Conservation (phyloP, 2,329 filamentous ascomycete genomes). For the Arthroderma sp. region DNA sequence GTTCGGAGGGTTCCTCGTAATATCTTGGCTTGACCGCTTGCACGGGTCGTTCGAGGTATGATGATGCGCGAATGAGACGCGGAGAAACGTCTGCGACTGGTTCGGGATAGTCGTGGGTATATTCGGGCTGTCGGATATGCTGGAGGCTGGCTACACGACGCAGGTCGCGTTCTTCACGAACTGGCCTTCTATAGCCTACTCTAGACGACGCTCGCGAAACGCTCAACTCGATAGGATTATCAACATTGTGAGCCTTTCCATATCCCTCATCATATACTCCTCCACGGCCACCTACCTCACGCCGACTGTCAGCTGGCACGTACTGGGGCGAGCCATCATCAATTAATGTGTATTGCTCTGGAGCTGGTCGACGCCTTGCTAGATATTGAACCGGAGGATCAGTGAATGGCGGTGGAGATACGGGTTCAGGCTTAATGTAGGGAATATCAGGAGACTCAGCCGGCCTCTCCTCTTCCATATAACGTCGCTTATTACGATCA, state of each 20-base stretch:
- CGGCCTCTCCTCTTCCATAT: conserved; percentile 21
- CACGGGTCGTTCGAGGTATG: conserved; percentile 28
- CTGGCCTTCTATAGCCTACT: conserved; percentile 22
- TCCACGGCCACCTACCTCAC: conserved; percentile 18
- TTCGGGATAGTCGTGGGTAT: conserved; percentile 32
- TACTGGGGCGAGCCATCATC: conserved; percentile 25
- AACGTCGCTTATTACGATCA: conserved; percentile 20
- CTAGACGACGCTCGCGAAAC: conserved; percentile 28
- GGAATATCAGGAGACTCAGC: conserved; percentile 30
- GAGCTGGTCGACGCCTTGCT: conserved; percentile 17
- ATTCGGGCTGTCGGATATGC: conserved; percentile 30
- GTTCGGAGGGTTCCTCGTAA: conserved; percentile 25
- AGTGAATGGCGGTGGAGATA: conserved; percentile 46
- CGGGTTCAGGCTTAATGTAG: conserved; percentile 49
- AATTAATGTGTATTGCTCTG: conserved; percentile 35
- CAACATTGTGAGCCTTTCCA: conserved; percentile 13
- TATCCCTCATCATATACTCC: conserved; percentile 26
- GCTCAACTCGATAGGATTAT: conserved; percentile 20
- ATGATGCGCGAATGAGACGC: conserved; percentile 23
- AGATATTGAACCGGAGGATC: conserved; percentile 25
- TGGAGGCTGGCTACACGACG: conserved; percentile 36
- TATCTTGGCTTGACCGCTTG: conserved; percentile 24
- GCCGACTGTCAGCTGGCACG: conserved; percentile 22
- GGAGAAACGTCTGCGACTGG: conserved; percentile 25
- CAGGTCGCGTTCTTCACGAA: conserved; percentile 32